A percentile compares a stretch with the other conserved stretches of the same genome.
These are phyloP conservation scores for Solanum medicagineum DNA, from an alignment of 257 asterid genomes.

Conservation along the genomic window DNA sequence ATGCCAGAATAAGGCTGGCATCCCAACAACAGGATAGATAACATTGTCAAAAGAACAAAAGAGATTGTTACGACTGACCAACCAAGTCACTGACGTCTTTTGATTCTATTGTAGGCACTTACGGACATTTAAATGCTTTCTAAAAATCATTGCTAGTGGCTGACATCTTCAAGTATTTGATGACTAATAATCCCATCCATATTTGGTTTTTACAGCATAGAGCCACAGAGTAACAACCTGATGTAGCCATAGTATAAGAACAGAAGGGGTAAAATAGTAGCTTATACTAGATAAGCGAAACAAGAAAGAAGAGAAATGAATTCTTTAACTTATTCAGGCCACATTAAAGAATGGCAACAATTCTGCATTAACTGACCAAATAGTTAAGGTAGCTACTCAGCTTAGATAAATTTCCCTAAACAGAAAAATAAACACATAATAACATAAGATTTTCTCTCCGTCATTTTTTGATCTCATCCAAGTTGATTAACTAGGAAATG, in stretches of 20 bases:
- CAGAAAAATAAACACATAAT: background rate
- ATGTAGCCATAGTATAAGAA: background rate
- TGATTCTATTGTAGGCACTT: background rate
- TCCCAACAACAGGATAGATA: background rate
- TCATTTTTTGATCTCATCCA: background rate
- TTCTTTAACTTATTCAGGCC: background rate
- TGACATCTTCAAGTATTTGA: background rate
- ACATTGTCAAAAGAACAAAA: background rate
- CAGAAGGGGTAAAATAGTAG: background rate
- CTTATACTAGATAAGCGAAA: background rate
- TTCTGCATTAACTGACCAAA: background rate
- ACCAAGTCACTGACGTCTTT: background rate
- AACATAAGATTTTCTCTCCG: background rate
- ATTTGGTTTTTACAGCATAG: background rate
- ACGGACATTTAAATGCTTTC: background rate
- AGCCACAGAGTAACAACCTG: background rate
- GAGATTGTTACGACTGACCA: background rate
- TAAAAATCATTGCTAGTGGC: background rate
- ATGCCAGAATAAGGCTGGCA: background rate
- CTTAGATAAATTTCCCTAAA: background rate
- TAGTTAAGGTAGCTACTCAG: background rate
- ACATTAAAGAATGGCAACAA: background rate
- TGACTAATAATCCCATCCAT: background rate
- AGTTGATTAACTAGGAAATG: background rate
- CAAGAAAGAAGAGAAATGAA: background rate